A percentile compares a stretch with the other conserved stretches of the same genome.
Conservation (phyloP, 1,284 basidiomycete genomes). For the Marasmius tenuissimus region DNA sequence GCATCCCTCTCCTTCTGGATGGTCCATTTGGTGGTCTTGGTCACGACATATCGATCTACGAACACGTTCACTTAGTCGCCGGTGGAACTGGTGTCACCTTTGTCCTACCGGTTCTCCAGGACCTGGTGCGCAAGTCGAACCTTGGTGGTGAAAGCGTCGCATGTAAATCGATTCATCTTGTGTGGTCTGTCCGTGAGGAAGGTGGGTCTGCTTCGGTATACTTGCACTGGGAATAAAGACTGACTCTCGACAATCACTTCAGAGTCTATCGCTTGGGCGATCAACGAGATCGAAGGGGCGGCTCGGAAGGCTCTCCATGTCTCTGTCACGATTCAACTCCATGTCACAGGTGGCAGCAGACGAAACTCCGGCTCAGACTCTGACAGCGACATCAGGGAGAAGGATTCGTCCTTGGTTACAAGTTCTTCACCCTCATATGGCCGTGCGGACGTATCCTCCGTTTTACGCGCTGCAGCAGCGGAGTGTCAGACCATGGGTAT, state of each 20-base stretch:
- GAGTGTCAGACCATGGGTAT: background rate
- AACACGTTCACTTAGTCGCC: background rate
- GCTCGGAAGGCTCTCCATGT: background rate
- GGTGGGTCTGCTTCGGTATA: background rate
- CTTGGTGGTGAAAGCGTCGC: background rate
- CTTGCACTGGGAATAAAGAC: background rate
- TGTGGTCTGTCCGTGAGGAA: slow-evolving; percentile 3
- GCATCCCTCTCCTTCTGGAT: background rate
- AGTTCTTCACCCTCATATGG: background rate
- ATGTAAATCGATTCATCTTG: background rate
- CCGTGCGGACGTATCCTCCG: background rate
- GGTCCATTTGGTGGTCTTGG: background rate
- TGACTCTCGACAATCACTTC: background rate
- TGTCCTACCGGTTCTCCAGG: slow-evolving; percentile 1
- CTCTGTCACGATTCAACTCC: background rate
- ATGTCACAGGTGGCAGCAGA: background rate
- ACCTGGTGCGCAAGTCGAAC: background rate
- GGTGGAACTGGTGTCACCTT: slow-evolving; percentile 2
- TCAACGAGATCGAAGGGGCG: background rate
- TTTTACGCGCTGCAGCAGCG: background rate
- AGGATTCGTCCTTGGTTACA: no score
- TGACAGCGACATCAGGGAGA: background rate
- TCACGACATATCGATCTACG: background rate
- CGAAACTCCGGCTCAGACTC: background rate
- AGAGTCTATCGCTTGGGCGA: background rate